Evolutionary conservation across 495 filamentous ascomycete species (phyloP).

Genomic region (Hypoxylon cercidicola): DNA sequence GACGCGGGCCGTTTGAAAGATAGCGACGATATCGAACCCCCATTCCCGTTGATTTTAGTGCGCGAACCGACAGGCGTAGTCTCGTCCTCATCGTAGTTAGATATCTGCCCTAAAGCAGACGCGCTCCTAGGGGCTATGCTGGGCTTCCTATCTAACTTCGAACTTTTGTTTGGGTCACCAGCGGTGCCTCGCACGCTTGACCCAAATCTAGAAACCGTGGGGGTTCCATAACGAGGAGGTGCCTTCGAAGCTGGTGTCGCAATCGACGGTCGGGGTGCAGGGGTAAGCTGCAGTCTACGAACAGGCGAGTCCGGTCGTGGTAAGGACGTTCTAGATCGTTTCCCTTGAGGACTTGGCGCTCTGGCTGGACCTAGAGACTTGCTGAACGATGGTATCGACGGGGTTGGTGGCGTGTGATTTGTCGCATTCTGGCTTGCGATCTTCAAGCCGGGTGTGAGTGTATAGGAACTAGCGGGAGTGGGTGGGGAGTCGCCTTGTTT

Average conservation of each 20-base stretch:
- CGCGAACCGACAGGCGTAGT: slow-evolving; percentile 65
- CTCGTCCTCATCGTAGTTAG: slow-evolving; percentile 64
- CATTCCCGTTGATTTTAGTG: slow-evolving; percentile 61
- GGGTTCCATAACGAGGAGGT: slow-evolving; percentile 68
- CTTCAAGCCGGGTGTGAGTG: slow-evolving; percentile 72
- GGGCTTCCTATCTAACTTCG: slow-evolving; percentile 57
- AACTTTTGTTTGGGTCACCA: slow-evolving; percentile 66
- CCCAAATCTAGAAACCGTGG: slow-evolving; percentile 72
- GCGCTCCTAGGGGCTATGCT: slow-evolving; percentile 64
- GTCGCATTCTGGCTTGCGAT: slow-evolving; percentile 60
- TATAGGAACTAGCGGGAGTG: slow-evolving; percentile 66
- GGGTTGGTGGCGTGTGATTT: slow-evolving; percentile 71
- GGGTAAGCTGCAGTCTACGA: slow-evolving; percentile 68
- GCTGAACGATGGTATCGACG: slow-evolving; percentile 76
- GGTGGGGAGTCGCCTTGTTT: slow-evolving; percentile 70
- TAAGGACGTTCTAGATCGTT: slow-evolving; percentile 78
- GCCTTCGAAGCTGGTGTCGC: slow-evolving; percentile 59
- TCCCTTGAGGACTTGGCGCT: slow-evolving; percentile 74
- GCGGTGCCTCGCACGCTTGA: slow-evolving; percentile 69
- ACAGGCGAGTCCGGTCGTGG: slow-evolving; percentile 87
- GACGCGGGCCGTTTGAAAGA: slow-evolving; percentile 62
- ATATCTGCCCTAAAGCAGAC: slow-evolving; percentile 59
- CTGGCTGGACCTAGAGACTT: slow-evolving; percentile 86
- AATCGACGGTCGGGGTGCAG: slow-evolving; percentile 64
- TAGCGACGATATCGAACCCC: slow-evolving; percentile 59